These are phyloP conservation scores for Coniochaeta sp. DNA, from an alignment of 2,329 filamentous ascomycete species.

Conservation along the genomic window DNA sequence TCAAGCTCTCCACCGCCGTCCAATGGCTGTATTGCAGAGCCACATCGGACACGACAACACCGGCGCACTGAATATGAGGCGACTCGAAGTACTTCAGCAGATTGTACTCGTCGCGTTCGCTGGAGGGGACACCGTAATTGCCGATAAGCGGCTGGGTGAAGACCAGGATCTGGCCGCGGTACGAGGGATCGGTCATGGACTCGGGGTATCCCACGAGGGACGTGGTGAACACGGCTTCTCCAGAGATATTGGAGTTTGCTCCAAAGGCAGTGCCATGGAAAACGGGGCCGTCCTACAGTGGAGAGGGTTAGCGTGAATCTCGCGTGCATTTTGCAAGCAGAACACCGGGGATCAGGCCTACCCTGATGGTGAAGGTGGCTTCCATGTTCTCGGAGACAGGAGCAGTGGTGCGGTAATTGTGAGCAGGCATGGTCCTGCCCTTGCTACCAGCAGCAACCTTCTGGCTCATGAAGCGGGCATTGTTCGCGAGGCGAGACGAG, in stretches of 20 bases:
- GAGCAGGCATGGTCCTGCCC: slow-evolving; percentile 58
- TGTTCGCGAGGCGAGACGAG: slow-evolving; percentile 21
- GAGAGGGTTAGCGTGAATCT: slow-evolving; percentile 16
- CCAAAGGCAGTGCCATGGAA: slow-evolving; percentile 96
- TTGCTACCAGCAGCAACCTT: slow-evolving; percentile 59
- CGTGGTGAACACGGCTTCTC: slow-evolving; percentile 97
- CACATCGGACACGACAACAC: slow-evolving; percentile 92
- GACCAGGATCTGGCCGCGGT: slow-evolving; percentile 91
- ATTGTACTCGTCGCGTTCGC: slow-evolving; percentile 75
- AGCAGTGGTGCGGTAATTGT: slow-evolving; percentile 50
- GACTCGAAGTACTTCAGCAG: slow-evolving; percentile 98
- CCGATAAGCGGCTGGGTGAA: slow-evolving; percentile 97
- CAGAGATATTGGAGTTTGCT: slow-evolving; percentile 92
- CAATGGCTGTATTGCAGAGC: slow-evolving; percentile 94
- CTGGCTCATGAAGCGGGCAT: slow-evolving; percentile 26
- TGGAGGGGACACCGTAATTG: slow-evolving; percentile 95
- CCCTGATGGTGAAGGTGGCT: slow-evolving; percentile 91
- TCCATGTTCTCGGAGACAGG: slow-evolving; percentile 60
- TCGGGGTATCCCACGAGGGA: slow-evolving; percentile 97
- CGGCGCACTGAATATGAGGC: slow-evolving; percentile 91
- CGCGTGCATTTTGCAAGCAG: background rate
- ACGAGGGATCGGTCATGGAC: slow-evolving; percentile 82
- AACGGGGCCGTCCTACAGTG: slow-evolving; percentile 73
- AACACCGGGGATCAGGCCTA: slow-evolving; percentile 24
- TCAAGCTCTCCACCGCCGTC: slow-evolving; percentile 92